Percentiles rank a stretch among this genome's conserved stretches.
These are phyloP conservation scores for Rhizopogon vesiculosus DNA, from an alignment of 768 basidiomycete genomes.

Conservation along the genomic window DNA sequence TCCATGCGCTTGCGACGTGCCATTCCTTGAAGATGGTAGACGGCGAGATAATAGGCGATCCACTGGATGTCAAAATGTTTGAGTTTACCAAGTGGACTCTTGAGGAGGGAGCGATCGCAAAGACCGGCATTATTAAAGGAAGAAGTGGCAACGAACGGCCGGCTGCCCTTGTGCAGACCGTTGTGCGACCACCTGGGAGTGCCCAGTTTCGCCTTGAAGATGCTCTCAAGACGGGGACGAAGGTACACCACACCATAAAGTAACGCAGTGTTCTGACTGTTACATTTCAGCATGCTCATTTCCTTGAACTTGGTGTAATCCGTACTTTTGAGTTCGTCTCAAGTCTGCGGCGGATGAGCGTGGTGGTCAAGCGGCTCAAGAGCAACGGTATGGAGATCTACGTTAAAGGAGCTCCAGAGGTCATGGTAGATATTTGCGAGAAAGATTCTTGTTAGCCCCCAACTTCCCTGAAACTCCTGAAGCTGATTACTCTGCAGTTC, in stretches of 20 bases:
- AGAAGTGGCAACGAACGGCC: conserved; percentile 62
- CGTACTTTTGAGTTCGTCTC: conserved; percentile 97
- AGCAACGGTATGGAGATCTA: conserved; percentile 96
- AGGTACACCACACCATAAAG: conserved; percentile 40
- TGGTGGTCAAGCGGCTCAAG: conserved; percentile 92
- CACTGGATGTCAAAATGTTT: conserved; percentile 97
- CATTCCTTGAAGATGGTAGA: conserved; percentile 92
- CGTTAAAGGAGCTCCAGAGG: conserved; percentile 98
- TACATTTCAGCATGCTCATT: conserved; percentile 78
- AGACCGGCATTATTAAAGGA: conserved; percentile 66
- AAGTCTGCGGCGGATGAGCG: conserved; percentile 90
- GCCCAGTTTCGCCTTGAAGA: conserved; percentile 89
- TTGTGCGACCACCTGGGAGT: conserved; percentile 94
- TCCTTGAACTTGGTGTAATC: conserved; percentile 94
- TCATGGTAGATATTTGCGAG: conserved; percentile 95
- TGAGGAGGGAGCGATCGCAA: conserved; percentile 80
- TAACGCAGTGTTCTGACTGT: not conserved
- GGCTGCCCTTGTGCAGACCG: conserved; percentile 89
- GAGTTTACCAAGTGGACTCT: conserved; percentile 94
- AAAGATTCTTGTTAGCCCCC: conserved; percentile 72
- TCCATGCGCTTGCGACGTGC: conserved; percentile 93
- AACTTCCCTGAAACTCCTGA: conserved; percentile 8
- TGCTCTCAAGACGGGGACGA: conserved; percentile 78
- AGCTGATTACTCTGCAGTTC: conserved; percentile 50
- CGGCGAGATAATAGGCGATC: conserved; percentile 88